phyloP scores from a whole-genome alignment of 768 basidiomycete genomes.

The Xerocomellus chrysenteron region DNA sequence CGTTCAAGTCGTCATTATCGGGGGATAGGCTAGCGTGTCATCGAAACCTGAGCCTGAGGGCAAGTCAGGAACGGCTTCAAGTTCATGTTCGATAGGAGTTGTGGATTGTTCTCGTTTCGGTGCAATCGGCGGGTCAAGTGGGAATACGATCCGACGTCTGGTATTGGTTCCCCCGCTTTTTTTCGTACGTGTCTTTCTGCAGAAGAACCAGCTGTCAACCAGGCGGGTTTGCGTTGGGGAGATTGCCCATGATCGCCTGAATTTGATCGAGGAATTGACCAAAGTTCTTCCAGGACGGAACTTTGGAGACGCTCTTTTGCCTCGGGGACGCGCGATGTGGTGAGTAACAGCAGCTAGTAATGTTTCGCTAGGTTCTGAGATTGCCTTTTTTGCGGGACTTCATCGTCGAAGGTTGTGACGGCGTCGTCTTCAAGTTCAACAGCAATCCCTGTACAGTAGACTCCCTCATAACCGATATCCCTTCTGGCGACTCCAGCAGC shows the following conservation, averaged over 20 bases:
- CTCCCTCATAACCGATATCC: too few relatives aligned
- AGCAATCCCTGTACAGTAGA: too few relatives aligned
- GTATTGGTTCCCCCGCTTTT: slow-evolving; percentile 19
- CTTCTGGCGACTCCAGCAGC: too few relatives aligned
- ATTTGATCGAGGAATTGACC: slow-evolving; percentile 28
- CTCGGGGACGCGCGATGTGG: background rate
- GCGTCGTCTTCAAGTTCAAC: background rate
- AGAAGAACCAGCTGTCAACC: slow-evolving; percentile 28
- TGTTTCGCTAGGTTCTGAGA: background rate
- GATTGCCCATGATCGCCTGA: slow-evolving; percentile 28
- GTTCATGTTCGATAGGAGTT: slow-evolving; percentile 1
- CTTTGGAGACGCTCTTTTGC: slow-evolving; percentile 11
- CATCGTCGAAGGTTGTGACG: background rate
- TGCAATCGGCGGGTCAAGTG: slow-evolving; percentile 1
- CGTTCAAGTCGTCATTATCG: slow-evolving; percentile 1
- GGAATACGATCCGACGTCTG: slow-evolving; percentile 20
- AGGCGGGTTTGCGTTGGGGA: slow-evolving; percentile 18
- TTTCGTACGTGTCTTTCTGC: slow-evolving; percentile 26
- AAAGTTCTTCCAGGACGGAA: slow-evolving; percentile 24
- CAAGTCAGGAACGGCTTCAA: background rate
- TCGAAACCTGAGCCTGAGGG: too few relatives aligned
- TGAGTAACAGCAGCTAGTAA: too few relatives aligned
- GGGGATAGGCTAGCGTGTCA: slow-evolving; percentile 21
- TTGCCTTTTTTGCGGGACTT: slow-evolving; percentile 12
- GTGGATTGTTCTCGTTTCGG: slow-evolving; percentile 15